These are phyloP conservation scores for Fulvia fulva DNA, from an alignment of 2,329 filamentous ascomycete genomes.

Conservation along the genomic window DNA sequence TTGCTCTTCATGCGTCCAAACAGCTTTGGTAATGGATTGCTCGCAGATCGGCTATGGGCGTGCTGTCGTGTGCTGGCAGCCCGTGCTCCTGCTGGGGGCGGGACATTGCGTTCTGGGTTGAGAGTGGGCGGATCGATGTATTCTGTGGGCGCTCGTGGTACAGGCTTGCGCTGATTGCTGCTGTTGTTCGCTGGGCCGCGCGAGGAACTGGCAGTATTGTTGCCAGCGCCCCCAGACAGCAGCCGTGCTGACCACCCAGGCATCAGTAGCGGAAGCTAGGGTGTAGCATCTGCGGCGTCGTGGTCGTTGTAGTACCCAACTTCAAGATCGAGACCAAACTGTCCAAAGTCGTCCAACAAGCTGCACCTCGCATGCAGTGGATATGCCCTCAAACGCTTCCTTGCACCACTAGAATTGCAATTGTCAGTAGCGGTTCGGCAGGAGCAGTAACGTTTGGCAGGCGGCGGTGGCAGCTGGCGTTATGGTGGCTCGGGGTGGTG, in stretches of 20 bases:
- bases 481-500: background rate
- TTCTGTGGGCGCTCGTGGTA: slow-evolving; percentile 21
- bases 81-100: slow-evolving; percentile 20
- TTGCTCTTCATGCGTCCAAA: slow-evolving; percentile 57
- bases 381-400: background rate
- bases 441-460: background rate
- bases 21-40: slow-evolving; percentile 72
- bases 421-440: background rate
- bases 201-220: slow-evolving; percentile 12
- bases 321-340: background rate
- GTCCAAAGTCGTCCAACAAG: background rate
- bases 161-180: slow-evolving; percentile 17
- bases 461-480: background rate
- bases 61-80: slow-evolving; percentile 21
- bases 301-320: background rate
- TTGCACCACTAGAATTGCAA: background rate
- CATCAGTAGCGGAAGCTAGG: slow-evolving; percentile 19
- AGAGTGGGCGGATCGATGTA: slow-evolving; percentile 23
- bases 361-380: background rate
- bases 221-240: slow-evolving; percentile 25
- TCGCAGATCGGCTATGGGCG: slow-evolving; percentile 59
- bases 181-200: slow-evolving; percentile 6
- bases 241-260: slow-evolving; percentile 33
- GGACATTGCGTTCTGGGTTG: slow-evolving; percentile 18
- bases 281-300: background rate